These are phyloP conservation scores for Pseudogymnoascus pannorum DNA, from an alignment of 2,329 filamentous ascomycete species.

Conservation along the genomic window DNA sequence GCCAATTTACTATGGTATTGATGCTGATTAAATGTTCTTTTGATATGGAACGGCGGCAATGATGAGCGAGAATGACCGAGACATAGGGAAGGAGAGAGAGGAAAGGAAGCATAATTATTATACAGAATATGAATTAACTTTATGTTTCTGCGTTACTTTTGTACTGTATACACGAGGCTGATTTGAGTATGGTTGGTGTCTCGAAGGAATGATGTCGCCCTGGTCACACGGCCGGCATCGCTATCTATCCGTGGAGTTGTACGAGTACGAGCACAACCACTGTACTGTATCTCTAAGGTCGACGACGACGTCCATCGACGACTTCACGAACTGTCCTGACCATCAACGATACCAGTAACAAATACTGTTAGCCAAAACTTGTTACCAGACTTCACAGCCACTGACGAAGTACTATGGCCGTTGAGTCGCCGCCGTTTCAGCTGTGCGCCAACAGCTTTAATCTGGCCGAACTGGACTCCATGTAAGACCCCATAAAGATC, in stretches of 20 bases:
- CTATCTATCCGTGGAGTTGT: neutral
- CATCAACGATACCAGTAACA: neutral
- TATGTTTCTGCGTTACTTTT: neutral
- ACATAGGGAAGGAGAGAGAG: neutral
- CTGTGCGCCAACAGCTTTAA: neutral
- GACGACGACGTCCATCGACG: neutral
- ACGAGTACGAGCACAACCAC: neutral
- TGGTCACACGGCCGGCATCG: neutral
- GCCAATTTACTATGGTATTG: no score
- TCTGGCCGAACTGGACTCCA: neutral
- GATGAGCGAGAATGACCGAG: neutral
- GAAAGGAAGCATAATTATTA: neutral
- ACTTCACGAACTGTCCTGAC: neutral
- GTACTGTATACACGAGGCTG: neutral
- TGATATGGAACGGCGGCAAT: neutral
- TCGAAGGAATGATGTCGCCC: no score
- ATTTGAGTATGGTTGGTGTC: neutral
- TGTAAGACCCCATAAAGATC: neutral
- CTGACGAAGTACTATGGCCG: neutral
- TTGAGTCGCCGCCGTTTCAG: neutral
- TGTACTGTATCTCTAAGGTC: neutral
- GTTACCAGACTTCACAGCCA: neutral
- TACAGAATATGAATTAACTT: neutral
- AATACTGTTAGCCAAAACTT: neutral
- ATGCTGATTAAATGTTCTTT: neutral